A percentile compares a stretch with the other conserved stretches of the same genome.
phyloP scores from a whole-genome alignment of 2,329 filamentous ascomycete species.

The Colletotrichum simmondsii region DNA sequence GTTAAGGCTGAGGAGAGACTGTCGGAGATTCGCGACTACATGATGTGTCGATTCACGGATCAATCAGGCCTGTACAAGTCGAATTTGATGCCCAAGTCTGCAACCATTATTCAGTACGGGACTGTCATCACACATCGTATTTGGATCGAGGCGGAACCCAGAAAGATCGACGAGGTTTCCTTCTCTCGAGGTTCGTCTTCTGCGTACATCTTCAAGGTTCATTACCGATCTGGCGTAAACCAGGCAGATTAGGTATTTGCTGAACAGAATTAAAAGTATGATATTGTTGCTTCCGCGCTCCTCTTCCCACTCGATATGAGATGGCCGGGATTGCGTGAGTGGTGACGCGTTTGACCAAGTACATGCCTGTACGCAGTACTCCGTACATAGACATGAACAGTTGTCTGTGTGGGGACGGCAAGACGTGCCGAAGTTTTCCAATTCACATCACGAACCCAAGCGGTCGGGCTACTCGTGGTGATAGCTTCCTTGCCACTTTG shows the following conservation, averaged over 20 bases:
- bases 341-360: background rate
- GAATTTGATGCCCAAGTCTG: background rate
- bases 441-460: background rate
- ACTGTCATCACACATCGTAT: background rate
- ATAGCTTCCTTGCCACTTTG: background rate
- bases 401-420: background rate
- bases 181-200: background rate
- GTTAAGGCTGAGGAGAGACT: background rate
- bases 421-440: background rate
- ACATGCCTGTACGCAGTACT: too few relatives aligned
- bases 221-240: background rate
- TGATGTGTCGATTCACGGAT: background rate
- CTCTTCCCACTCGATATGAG: background rate
- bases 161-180: background rate
- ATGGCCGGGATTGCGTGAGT: background rate
- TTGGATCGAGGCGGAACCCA: background rate
- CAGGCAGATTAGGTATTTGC: background rate
- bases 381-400: background rate
- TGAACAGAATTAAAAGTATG: background rate
- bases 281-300: too few relatives aligned
- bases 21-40: background rate
- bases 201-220: background rate
- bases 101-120: background rate
- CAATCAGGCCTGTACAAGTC: background rate
- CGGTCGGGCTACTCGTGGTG: background rate